Percentiles rank a stretch among this genome's conserved stretches.
Conservation (phyloP, 2,329 filamentous ascomycete genomes). For the Fusarium sp. region DNA sequence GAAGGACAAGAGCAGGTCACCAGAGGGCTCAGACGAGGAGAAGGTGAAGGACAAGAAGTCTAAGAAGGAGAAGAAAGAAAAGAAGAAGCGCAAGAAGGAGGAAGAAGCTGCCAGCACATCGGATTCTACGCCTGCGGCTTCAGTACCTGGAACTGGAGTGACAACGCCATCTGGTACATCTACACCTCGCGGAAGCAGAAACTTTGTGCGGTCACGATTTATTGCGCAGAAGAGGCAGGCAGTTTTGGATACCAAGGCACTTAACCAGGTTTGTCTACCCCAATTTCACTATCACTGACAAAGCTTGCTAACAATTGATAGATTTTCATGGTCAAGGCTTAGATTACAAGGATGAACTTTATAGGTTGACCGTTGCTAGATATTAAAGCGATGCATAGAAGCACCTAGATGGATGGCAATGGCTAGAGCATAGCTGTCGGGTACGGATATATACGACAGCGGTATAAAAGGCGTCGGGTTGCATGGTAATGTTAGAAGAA, state of each 20-base stretch:
- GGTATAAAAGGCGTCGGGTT: constrained; percentile 17
- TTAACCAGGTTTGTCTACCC: constrained; percentile 78
- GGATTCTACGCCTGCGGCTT: constrained; percentile 44
- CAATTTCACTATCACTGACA: constrained; percentile 54
- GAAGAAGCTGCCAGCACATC: constrained; percentile 45
- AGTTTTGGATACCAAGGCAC: constrained; percentile 80
- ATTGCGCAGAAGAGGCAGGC: constrained; percentile 91
- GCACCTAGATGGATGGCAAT: constrained; percentile 2
- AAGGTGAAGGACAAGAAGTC: constrained; percentile 52
- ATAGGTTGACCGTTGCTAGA: not conserved
- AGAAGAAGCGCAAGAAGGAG: constrained; percentile 63
- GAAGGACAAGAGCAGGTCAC: constrained; percentile 45
- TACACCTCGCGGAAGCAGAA: constrained; percentile 67
- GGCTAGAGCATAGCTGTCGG: constrained; percentile 6
- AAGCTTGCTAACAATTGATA: constrained; percentile 46
- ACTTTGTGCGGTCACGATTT: constrained; percentile 81
- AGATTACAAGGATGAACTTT: constrained; percentile 3
- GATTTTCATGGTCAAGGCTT: constrained; percentile 77
- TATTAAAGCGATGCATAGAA: constrained; percentile 5
- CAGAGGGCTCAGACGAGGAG: constrained; percentile 45
- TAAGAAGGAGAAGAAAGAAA: constrained; percentile 57
- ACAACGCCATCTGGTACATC: constrained; percentile 58
- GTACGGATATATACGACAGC: not conserved
- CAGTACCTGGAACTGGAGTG: constrained; percentile 52
- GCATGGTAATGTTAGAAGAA: constrained; percentile 5